Evolutionary conservation across 352 stramenopile genomes (phyloP).

Genomic region (Stephanocyclus meneghinianus): DNA sequence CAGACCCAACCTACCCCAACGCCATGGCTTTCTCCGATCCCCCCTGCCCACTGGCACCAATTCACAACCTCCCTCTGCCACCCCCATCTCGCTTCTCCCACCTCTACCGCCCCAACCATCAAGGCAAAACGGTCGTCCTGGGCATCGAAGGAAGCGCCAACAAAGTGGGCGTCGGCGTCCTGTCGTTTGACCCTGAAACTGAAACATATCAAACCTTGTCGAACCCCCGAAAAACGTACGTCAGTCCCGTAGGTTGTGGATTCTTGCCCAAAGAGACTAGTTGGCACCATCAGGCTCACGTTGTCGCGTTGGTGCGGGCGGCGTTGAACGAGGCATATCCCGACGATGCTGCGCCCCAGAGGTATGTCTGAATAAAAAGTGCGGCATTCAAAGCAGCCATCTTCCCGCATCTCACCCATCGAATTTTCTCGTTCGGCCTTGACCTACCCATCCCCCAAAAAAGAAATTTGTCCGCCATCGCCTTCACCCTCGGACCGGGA

Average conservation of each 20-base stretch:
- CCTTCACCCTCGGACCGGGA: constrained; percentile 87
- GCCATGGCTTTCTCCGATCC: constrained; percentile 34
- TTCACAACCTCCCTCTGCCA: constrained; percentile 74
- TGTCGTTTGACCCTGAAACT: constrained; percentile 65
- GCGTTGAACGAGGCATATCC: constrained; percentile 91
- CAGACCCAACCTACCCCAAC: neutral
- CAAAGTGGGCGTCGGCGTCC: constrained; percentile 89
- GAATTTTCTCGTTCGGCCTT: no score
- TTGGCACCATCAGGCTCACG: constrained; percentile 96
- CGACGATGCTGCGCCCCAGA: constrained; percentile 83
- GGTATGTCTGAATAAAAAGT: neutral
- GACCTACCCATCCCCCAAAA: no score
- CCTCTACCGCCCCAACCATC: constrained; percentile 46
- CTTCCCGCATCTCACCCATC: neutral
- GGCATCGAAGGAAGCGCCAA: constrained; percentile 98
- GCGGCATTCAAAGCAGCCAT: no score
- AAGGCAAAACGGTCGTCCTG: constrained; percentile 87
- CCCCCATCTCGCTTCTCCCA: constrained; percentile 20
- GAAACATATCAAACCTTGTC: constrained; percentile 90
- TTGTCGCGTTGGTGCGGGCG: constrained; percentile 91
- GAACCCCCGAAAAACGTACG: constrained; percentile 99
- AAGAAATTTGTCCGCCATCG: constrained; percentile 64
- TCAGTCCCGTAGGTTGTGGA: constrained; percentile 94
- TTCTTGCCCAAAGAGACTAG: constrained; percentile 98
- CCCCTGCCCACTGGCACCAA: constrained; percentile 54